Percentiles rank a stretch among this genome's conserved stretches.
Evolutionary conservation across 164 flowering plant species (phyloP).

Genomic region (Dillenia turbinata): DNA sequence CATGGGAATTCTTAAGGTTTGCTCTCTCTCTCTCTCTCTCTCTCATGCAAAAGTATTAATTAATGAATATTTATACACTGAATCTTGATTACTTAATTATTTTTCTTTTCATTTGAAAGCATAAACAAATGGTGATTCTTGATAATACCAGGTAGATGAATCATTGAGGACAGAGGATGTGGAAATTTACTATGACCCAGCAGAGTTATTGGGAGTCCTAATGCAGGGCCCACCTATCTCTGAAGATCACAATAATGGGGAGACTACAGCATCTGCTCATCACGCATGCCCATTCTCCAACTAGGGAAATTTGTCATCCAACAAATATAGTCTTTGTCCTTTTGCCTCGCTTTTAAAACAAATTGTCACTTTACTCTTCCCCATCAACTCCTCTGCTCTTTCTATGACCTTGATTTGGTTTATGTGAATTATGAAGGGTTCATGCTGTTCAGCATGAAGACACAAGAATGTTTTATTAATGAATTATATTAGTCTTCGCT

Average conservation of each 20-base stretch:
- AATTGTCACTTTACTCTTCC: too few relatives aligned
- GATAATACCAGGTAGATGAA: slow-evolving; percentile 61
- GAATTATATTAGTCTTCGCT: too few relatives aligned
- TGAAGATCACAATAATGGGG: background rate
- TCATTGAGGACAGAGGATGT: slow-evolving; percentile 64
- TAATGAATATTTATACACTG: background rate
- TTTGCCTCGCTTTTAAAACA: too few relatives aligned
- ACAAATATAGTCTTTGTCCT: too few relatives aligned
- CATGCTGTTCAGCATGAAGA: too few relatives aligned
- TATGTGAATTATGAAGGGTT: too few relatives aligned
- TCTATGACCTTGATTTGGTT: too few relatives aligned
- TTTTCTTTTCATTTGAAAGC: background rate
- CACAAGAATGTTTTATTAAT: too few relatives aligned
- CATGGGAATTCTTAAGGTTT: slow-evolving; percentile 57
- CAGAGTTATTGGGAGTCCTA: slow-evolving; percentile 70
- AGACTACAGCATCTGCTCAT: too few relatives aligned
- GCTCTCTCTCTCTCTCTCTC: background rate
- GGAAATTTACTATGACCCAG: slow-evolving; percentile 80
- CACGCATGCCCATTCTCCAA: too few relatives aligned
- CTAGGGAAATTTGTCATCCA: too few relatives aligned
- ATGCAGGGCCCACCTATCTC: slow-evolving; percentile 42
- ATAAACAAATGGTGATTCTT: background rate
- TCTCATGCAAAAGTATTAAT: background rate
- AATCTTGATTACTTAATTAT: background rate
- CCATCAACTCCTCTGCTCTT: too few relatives aligned